These are phyloP conservation scores for Panicum hallii DNA, from an alignment of 202 grass and related monocot genomes.

Conservation along the genomic window DNA sequence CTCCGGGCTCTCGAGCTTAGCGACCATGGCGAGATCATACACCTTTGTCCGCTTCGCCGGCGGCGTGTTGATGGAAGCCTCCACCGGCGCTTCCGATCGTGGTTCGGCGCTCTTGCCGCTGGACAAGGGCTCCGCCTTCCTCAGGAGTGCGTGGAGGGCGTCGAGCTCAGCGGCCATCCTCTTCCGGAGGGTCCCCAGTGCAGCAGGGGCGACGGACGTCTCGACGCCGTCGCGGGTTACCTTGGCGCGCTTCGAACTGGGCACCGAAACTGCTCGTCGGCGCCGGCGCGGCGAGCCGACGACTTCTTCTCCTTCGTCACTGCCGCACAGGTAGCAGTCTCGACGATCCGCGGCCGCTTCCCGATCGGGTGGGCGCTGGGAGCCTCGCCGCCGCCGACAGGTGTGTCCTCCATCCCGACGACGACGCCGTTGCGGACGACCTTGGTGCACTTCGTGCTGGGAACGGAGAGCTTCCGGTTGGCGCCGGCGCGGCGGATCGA, in stretches of 20 bases:
- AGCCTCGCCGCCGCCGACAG: neutral
- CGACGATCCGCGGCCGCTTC: neutral
- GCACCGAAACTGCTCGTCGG: neutral
- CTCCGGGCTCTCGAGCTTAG: neutral
- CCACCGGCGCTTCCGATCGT: neutral
- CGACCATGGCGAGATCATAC: neutral
- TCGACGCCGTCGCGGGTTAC: neutral
- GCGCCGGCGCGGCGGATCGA: neutral
- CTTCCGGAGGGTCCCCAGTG: neutral
- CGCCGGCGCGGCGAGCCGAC: neutral
- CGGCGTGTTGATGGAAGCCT: neutral
- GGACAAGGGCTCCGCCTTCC: neutral
- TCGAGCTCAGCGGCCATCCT: constrained; percentile 41
- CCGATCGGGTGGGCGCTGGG: neutral
- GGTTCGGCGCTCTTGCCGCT: neutral
- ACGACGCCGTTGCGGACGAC: neutral
- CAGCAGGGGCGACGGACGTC: neutral
- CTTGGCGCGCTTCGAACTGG: neutral
- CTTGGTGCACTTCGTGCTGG: neutral
- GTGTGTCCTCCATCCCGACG: constrained; percentile 1
- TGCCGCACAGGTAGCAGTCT: neutral
- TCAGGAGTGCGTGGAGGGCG: neutral
- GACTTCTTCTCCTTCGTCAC: no score
- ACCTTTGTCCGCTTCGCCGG: neutral
- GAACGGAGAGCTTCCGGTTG: neutral